These are phyloP conservation scores for Elaeis oleifera DNA, from an alignment of 202 grass and related monocot species.

Conservation along the genomic window DNA sequence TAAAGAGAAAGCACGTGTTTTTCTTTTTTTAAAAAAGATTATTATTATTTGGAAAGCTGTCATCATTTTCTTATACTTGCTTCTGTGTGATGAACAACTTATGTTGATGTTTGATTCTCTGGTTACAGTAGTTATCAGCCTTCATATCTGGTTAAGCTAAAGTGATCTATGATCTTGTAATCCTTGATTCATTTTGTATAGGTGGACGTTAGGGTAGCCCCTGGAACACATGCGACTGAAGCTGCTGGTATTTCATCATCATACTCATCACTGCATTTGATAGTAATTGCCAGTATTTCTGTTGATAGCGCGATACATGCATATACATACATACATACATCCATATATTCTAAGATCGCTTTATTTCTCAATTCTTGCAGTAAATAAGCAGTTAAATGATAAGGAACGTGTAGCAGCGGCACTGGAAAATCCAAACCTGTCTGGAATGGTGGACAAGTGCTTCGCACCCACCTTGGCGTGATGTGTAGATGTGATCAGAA, in stretches of 20 bases:
- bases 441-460: conserved; percentile 75
- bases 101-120: neutral
- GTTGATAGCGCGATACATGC: neutral
- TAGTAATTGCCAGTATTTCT: conserved; percentile 2
- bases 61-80: too few relatives aligned
- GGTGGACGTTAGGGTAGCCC: conserved; percentile 80
- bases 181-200: conserved; percentile 15
- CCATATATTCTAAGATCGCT: neutral
- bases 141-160: neutral
- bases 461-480: conserved; percentile 47
- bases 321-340: neutral
- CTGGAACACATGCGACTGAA: conserved; percentile 89
- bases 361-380: conserved; percentile 24
- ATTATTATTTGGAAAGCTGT: too few relatives aligned
- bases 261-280: neutral
- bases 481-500: too few relatives aligned
- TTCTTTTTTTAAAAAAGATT: too few relatives aligned
- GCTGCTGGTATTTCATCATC: conserved; percentile 40
- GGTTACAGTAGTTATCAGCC: neutral
- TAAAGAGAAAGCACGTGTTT: too few relatives aligned
- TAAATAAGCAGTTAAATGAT: conserved; percentile 93
- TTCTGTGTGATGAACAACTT: too few relatives aligned
- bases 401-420: conserved; percentile 95
- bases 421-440: conserved; percentile 56
- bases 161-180: too few relatives aligned